Percentiles rank a stretch among this genome's conserved stretches.
These are phyloP conservation scores for Rosa lucieae DNA, from an alignment of 306 rosid species.

Conservation along the genomic window DNA sequence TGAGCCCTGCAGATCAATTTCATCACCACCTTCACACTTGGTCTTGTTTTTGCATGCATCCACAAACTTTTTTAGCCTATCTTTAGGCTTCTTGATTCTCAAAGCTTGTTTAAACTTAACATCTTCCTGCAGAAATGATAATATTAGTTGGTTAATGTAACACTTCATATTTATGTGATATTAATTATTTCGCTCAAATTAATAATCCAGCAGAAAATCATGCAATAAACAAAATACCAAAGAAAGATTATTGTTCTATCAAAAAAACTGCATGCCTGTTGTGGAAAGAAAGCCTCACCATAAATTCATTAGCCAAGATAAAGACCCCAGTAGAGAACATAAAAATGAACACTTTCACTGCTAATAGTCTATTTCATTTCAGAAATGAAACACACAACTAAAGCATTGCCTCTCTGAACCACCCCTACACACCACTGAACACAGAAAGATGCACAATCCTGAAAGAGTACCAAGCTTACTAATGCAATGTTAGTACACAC, in stretches of 20 bases:
- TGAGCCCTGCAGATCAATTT: slow-evolving; percentile 61
- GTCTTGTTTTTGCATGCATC: slow-evolving; percentile 88
- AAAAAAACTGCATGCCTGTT: not conserved
- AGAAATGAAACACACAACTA: not conserved
- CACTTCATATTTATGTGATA: not conserved
- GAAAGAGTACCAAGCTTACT: not conserved
- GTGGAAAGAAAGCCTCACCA: not conserved
- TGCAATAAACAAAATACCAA: not conserved
- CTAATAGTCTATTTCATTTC: not conserved
- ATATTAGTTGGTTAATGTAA: not conserved
- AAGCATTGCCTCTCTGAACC: not conserved
- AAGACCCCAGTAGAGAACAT: not conserved
- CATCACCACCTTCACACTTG: slow-evolving; percentile 99
- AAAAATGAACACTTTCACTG: not conserved
- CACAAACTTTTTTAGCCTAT: slow-evolving; percentile 70
- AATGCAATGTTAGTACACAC: not conserved
- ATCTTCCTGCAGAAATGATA: slow-evolving; percentile 55
- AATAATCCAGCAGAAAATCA: not conserved
- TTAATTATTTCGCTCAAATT: not conserved
- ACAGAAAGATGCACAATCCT: slow-evolving; percentile 4
- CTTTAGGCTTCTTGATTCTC: slow-evolving; percentile 80
- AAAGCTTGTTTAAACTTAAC: slow-evolving; percentile 81
- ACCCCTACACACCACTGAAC: not conserved
- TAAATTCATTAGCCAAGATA: slow-evolving; percentile 1
- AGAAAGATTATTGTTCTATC: not conserved